Conservation (phyloP, 805 yeast genomes). For the Yarrowia sp. region DNA sequence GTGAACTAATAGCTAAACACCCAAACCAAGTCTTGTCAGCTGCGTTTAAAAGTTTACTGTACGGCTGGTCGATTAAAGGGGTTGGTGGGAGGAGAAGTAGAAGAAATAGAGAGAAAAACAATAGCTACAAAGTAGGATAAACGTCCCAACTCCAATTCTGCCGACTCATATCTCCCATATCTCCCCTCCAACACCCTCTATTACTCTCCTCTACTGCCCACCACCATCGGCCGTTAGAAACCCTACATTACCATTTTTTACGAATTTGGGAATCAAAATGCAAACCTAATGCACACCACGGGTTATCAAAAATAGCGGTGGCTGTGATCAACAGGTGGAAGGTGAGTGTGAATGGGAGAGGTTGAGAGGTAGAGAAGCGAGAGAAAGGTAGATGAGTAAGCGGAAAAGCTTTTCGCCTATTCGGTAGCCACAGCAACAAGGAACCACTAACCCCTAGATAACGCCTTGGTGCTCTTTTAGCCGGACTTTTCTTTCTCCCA, state of each 20-base stretch:
- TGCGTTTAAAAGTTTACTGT: constrained; percentile 35
- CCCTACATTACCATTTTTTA: constrained; percentile 19
- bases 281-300: constrained; percentile 33
- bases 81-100: background rate
- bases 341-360: too few relatives aligned
- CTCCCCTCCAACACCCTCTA: background rate
- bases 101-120: background rate
- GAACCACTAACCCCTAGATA: too few relatives aligned
- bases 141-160: background rate
- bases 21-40: constrained; percentile 36
- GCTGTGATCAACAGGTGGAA: background rate
- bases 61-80: constrained; percentile 14
- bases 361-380: too few relatives aligned
- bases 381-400: too few relatives aligned
- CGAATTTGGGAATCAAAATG: constrained; percentile 34
- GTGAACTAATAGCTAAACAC: constrained; percentile 23
- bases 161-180: background rate
- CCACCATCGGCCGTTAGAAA: constrained; percentile 34
- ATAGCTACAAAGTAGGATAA: too few relatives aligned
- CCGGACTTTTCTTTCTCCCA: too few relatives aligned
- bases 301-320: constrained; percentile 32
- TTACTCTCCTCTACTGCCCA: background rate
- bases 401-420: too few relatives aligned
- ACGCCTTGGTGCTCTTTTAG: too few relatives aligned
- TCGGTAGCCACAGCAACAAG: too few relatives aligned